Conservation (phyloP, 176 grass and related monocot genomes). For the Bonia amplexicaulis region DNA sequence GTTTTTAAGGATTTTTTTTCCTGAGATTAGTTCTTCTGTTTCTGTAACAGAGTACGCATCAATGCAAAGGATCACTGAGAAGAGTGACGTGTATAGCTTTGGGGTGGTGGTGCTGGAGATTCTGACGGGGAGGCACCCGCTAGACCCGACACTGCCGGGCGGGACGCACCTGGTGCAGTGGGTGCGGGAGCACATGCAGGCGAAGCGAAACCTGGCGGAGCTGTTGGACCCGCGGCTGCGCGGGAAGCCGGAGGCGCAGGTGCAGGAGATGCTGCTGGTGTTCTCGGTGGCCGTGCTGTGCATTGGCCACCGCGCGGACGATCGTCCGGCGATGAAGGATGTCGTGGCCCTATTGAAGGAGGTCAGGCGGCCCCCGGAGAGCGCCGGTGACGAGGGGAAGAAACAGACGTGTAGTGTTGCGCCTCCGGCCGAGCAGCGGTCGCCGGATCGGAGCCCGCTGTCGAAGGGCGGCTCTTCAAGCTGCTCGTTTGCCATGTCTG, state of each 20-base stretch:
- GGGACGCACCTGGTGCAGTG: constrained; percentile 87
- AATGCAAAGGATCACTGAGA: constrained; percentile 76
- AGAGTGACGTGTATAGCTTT: constrained; percentile 95
- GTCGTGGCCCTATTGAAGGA: constrained; percentile 75
- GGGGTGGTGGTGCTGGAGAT: constrained; percentile 82
- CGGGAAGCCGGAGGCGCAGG: constrained; percentile 39
- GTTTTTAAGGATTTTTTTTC: neutral
- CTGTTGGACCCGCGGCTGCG: constrained; percentile 65
- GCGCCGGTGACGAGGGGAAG: constrained; percentile 33
- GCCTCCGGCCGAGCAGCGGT: neutral
- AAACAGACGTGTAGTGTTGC: neutral
- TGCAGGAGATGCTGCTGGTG: constrained; percentile 82
- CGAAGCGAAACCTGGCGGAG: constrained; percentile 22
- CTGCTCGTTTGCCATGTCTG: constrained; percentile 87
- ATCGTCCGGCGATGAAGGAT: constrained; percentile 81
- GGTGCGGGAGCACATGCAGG: constrained; percentile 62
- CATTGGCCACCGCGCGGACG: constrained; percentile 53
- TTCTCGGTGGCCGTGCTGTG: constrained; percentile 63
- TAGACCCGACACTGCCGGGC: constrained; percentile 73
- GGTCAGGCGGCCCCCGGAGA: constrained; percentile 46
- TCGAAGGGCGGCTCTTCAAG: constrained; percentile 59
- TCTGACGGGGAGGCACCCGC: constrained; percentile 74
- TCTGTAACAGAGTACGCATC: constrained; percentile 69
- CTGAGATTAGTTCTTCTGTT: neutral
- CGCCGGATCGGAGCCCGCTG: constrained; percentile 24